A percentile compares a stretch with the other conserved stretches of the same genome.
phyloP scores from a whole-genome alignment of 352 stramenopile genomes.

The Lagenidium sp. region DNA sequence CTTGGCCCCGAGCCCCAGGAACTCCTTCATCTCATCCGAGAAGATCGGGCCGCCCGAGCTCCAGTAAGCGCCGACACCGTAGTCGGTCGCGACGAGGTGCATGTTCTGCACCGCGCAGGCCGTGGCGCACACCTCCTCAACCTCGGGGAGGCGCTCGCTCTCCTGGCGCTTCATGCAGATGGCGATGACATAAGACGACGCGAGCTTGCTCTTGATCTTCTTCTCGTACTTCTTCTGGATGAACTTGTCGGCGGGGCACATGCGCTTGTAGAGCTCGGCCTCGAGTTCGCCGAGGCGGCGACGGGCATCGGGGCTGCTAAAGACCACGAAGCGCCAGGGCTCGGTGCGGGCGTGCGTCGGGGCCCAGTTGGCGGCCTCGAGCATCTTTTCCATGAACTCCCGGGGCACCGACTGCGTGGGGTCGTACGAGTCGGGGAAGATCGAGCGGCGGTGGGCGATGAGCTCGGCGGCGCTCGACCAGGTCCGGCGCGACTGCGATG shows the following conservation, averaged over 20 bases:
- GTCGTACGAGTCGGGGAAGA: slow-evolving; percentile 74
- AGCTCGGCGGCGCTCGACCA: slow-evolving; percentile 68
- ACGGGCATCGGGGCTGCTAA: slow-evolving; percentile 37
- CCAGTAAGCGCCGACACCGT: slow-evolving; percentile 79
- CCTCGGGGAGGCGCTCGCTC: slow-evolving; percentile 70
- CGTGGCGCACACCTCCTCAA: slow-evolving; percentile 70
- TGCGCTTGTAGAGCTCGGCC: slow-evolving; percentile 58
- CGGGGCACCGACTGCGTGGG: slow-evolving; percentile 32
- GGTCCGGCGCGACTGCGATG: slow-evolving; percentile 7
- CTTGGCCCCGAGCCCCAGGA: slow-evolving; percentile 48
- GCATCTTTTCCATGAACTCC: slow-evolving; percentile 63
- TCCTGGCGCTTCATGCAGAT: slow-evolving; percentile 85
- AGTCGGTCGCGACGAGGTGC: slow-evolving; percentile 57
- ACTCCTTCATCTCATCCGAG: slow-evolving; percentile 77
- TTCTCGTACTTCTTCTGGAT: slow-evolving; percentile 77
- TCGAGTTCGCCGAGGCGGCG: slow-evolving; percentile 54
- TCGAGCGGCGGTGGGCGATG: slow-evolving; percentile 62
- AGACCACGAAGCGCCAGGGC: slow-evolving; percentile 81
- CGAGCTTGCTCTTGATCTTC: slow-evolving; percentile 58
- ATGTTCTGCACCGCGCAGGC: slow-evolving; percentile 82
- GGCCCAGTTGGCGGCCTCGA: slow-evolving; percentile 74
- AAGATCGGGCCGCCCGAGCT: slow-evolving; percentile 59
- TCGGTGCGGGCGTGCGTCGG: slow-evolving; percentile 74
- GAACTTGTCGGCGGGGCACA: slow-evolving; percentile 55
- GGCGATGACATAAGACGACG: slow-evolving; percentile 69